Base-by-base conservation (phyloP, 331 rosid species). In the Acacia concinna region DNA sequence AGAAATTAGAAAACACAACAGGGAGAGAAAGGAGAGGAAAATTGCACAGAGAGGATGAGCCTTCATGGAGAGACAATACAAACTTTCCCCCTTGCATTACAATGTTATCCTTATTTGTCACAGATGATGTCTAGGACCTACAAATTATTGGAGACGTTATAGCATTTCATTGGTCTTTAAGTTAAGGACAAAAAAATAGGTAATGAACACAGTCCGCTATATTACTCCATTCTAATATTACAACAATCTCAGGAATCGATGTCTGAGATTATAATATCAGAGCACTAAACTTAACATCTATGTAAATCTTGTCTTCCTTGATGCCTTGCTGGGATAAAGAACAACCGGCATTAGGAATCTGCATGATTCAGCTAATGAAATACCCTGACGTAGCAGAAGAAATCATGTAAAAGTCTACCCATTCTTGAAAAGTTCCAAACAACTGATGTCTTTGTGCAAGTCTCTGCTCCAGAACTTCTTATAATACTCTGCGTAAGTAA, bases 381-480 rank as follows among this genome's bases (percentile, higher is more conserved):
- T n/a, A n/a, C n/a, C n/a, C n/a, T n/a, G n/a, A n/a, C n/a, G n/a
- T n/a, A n/a, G n/a, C n/a, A n/a, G n/a, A n/a, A n/a, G n/a, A n/a
- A n/a, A n/a, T n/a, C 37, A 13, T 46, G 13, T 46, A 46, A 4
- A 68, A 75, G 4, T 3, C 30, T 46, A 72, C 12, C 68, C n/a
- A 74, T 34, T 85, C 89, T 84, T 89, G 86, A 95, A 95, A 44
- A 87, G 82, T 76, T 95, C 97, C 89, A 95, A 82, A 77, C 99
- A 91, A 64, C 73, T 68, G 12, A 86, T 90, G 31, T 87, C 87
- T 77, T 90, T 59, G 13, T 85, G 90, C 81, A 95, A 84, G 87
- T 90, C 69, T 73, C 98, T 88, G 63, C 92, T 91, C 98, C 99
- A 96, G 70, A 96, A 96, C 84, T 84, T 90, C 34, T 75, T 81